These are phyloP conservation scores for Colletotrichum sp. DNA, from an alignment of 2,329 filamentous ascomycete genomes.

Conservation along the genomic window DNA sequence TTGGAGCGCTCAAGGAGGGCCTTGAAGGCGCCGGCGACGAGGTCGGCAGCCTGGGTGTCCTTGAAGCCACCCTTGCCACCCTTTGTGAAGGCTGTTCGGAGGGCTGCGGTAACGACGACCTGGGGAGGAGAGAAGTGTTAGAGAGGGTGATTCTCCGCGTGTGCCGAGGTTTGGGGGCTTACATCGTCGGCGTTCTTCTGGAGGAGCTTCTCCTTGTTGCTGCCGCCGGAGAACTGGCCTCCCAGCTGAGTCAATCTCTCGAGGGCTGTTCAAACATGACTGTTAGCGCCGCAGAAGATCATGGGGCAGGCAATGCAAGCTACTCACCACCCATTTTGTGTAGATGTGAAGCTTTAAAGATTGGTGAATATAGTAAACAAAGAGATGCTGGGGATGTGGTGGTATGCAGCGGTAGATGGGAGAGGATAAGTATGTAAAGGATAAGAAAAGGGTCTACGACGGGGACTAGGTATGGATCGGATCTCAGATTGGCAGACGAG, in stretches of 20 bases:
- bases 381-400: background rate
- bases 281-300: background rate
- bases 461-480: background rate
- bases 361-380: background rate
- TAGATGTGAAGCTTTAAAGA: slow-evolving; percentile 5
- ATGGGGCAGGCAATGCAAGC: slow-evolving; percentile 13
- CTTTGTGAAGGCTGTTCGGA: slow-evolving; percentile 91
- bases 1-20: slow-evolving; percentile 82
- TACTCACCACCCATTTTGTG: slow-evolving; percentile 43
- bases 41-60: slow-evolving; percentile 86
- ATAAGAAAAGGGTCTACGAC: background rate
- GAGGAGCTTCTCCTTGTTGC: slow-evolving; percentile 60
- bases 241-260: slow-evolving; percentile 66
- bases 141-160: background rate
- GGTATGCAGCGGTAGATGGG: background rate
- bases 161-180: slow-evolving; percentile 21
- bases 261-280: slow-evolving; percentile 44
- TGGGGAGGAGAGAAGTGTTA: slow-evolving; percentile 35
- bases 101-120: slow-evolving; percentile 90
- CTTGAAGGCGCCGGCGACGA: slow-evolving; percentile 84
- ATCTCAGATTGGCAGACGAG: slow-evolving; percentile 5
- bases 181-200: slow-evolving; percentile 73
- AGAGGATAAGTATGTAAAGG: background rate
- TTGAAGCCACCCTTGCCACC: slow-evolving; percentile 95
- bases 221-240: slow-evolving; percentile 60